Percentiles rank a stretch among this genome's conserved stretches.
These are phyloP conservation scores for Coelastrella sp. DNA, from an alignment of 139 green algal genomes.

Conservation along the genomic window DNA sequence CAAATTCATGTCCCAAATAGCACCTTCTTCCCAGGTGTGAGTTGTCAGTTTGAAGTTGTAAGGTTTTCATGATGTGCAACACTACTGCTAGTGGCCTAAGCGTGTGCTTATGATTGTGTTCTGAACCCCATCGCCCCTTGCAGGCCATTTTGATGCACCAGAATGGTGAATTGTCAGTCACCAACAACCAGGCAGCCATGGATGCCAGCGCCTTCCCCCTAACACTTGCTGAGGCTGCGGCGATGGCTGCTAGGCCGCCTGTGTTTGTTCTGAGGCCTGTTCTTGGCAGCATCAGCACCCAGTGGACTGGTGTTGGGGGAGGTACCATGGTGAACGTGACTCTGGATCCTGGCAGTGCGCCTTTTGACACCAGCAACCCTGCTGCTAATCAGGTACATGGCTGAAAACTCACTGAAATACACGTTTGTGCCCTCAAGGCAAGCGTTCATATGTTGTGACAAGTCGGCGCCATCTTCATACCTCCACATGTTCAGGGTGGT, in stretches of 20 bases:
- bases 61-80: too few species aligned
- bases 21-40: too few species aligned
- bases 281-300: neutral
- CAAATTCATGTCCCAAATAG: too few species aligned
- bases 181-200: neutral
- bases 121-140: neutral
- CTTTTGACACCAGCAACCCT: neutral
- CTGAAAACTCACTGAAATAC: too few species aligned
- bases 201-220: neutral
- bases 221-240: neutral
- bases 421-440: too few species aligned
- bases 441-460: too few species aligned
- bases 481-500: too few species aligned
- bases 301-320: neutral
- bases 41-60: too few species aligned
- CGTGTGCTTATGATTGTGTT: neutral
- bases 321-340: neutral
- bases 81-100: neutral
- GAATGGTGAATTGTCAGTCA: slow-evolving; percentile 25
- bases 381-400: neutral
- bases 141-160: neutral
- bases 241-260: neutral
- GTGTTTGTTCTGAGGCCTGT: neutral
- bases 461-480: too few species aligned
- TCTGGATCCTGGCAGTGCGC: neutral